Percentiles rank a stretch among this genome's conserved stretches.
These are phyloP conservation scores for Phytophthora fragariaefolia DNA, from an alignment of 352 stramenopile genomes.

Conservation along the genomic window DNA sequence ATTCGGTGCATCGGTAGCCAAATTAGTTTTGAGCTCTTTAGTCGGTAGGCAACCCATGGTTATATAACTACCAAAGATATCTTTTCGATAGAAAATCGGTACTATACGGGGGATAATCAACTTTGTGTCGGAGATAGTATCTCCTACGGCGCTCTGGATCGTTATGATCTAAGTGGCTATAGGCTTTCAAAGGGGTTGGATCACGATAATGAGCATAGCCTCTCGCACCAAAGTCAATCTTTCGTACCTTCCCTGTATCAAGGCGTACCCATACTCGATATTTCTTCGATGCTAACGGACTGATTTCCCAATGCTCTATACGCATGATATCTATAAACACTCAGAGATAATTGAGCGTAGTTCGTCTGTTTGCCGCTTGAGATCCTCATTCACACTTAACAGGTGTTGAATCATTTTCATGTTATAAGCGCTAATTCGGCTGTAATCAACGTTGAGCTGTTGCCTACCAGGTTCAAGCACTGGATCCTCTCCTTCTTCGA, in stretches of 20 bases:
- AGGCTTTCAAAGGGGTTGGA: not conserved
- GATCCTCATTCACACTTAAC: not conserved
- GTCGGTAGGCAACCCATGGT: not conserved
- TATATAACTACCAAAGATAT: conserved; percentile 4
- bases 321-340: not conserved
- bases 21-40: conserved; percentile 9
- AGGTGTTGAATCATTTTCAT: conserved; percentile 23
- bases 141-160: no score
- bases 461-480: conserved; percentile 3
- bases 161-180: no score
- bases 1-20: not conserved
- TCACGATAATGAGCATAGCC: not conserved
- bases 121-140: no score
- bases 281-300: not conserved
- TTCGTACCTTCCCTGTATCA: not conserved
- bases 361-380: not conserved
- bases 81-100: not conserved
- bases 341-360: no score
- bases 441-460: conserved; percentile 22
- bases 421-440: conserved; percentile 11
- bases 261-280: not conserved
- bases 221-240: not conserved
- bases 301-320: not conserved
- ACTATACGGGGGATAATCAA: not conserved
- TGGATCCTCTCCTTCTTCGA: conserved; percentile 12